Conservation (phyloP, 306 rosid species). For the Medicago truncatula region MtrunA17r5.0-ANR NC_053048.1:5488501-5489000, state of each 20-base stretch:
- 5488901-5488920: background rate
- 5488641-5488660: too few relatives aligned
- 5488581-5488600: too few relatives aligned
- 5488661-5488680: background rate
- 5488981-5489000: constrained; percentile 18
- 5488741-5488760: constrained; percentile 14
- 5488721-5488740: constrained; percentile 10
- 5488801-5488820: background rate
- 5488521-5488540: too few relatives aligned
- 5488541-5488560: too few relatives aligned
- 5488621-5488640: too few relatives aligned
- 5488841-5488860: constrained; percentile 28
- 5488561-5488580: too few relatives aligned
- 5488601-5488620: too few relatives aligned
- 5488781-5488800: background rate
- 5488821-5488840: constrained; percentile 24
- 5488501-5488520: too few relatives aligned
- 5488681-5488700: constrained; percentile 6
- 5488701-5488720: constrained; percentile 36
- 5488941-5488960: constrained; percentile 27
- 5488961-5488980: constrained; percentile 18
- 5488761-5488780: constrained; percentile 31
- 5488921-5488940: constrained; percentile 33
- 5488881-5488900: constrained; percentile 39
- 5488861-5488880: background rate